phyloP scores from a whole-genome alignment of 805 yeast genomes.

The Saturnispora sekii region DNA sequence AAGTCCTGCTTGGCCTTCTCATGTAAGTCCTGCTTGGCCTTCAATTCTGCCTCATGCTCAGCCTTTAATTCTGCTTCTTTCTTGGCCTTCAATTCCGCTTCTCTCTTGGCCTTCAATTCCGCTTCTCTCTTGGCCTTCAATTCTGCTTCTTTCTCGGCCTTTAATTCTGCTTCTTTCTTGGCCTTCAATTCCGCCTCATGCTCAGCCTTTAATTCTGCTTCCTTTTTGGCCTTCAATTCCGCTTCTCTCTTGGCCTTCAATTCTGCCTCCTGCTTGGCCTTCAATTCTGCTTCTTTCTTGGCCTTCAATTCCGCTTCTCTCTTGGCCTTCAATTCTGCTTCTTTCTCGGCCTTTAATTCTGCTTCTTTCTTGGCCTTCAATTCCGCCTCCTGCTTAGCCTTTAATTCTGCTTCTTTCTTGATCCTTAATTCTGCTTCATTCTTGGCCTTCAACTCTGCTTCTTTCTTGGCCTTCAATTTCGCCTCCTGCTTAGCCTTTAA shows the following conservation, averaged over 20 bases:
- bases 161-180: background rate
- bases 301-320: background rate
- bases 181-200: background rate
- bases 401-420: background rate
- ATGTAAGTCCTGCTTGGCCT: background rate
- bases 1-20: no score
- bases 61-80: no score
- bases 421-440: background rate
- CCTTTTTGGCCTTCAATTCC: background rate
- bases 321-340: background rate
- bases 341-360: background rate
- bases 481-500: background rate
- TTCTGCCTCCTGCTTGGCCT: background rate
- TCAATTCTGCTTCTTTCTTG: background rate
- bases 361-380: background rate
- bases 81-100: no score
- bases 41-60: no score
- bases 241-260: background rate
- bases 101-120: no score
- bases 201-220: background rate
- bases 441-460: background rate
- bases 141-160: no score
- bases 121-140: no score
- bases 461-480: background rate
- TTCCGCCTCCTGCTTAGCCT: background rate